Conservation (phyloP, 2,329 filamentous ascomycete species). For the Beauveria medogensis region DNA sequence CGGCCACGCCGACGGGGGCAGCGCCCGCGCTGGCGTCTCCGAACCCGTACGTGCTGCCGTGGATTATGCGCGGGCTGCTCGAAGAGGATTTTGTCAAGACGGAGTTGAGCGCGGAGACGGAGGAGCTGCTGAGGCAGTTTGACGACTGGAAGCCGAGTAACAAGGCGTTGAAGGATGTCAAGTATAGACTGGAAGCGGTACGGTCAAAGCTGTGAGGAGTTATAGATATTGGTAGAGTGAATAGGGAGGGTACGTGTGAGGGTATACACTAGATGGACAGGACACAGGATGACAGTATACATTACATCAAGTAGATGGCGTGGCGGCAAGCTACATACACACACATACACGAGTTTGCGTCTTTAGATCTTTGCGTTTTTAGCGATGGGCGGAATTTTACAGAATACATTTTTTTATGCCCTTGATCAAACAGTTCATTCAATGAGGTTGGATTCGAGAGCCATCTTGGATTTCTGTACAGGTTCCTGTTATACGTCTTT, state of each 20-base stretch:
- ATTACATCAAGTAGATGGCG: neutral
- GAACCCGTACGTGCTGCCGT: conserved; percentile 88
- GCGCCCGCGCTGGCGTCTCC: conserved; percentile 36
- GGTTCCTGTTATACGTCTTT: too few relatives aligned
- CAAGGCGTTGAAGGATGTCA: conserved; percentile 91
- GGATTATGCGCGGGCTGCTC: conserved; percentile 87
- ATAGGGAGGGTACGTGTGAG: neutral
- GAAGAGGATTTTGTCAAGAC: conserved; percentile 87
- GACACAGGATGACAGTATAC: neutral
- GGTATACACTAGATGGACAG: neutral
- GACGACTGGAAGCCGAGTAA: conserved; percentile 87
- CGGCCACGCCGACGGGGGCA: conserved; percentile 10
- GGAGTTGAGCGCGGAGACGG: conserved; percentile 68
- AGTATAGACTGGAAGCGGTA: conserved; percentile 86
- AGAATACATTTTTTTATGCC: neutral
- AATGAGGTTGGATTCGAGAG: too few relatives aligned
- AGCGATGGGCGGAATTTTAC: neutral
- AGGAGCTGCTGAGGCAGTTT: conserved; percentile 74
- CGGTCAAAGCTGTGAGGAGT: conserved; percentile 63
- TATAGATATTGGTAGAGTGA: neutral
- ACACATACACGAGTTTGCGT: neutral
- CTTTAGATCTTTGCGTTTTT: neutral
- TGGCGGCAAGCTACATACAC: too few relatives aligned
- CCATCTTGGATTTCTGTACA: too few relatives aligned
- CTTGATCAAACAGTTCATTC: too few relatives aligned